Evolutionary conservation across 2,329 filamentous ascomycete species (phyloP).

Genomic region (Parastagonospora nodorum): DNA sequence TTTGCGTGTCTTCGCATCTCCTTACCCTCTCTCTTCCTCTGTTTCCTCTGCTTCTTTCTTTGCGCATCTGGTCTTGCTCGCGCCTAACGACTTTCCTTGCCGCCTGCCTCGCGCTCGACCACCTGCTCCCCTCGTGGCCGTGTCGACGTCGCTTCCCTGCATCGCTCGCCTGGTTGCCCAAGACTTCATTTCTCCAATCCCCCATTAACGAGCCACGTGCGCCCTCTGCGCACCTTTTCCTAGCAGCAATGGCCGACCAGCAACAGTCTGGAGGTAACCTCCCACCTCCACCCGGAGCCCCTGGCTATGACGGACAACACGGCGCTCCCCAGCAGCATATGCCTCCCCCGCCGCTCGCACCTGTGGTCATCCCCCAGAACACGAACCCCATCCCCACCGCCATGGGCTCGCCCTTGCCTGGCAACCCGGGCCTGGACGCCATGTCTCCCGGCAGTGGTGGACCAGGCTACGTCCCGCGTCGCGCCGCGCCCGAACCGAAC

Average conservation of each 20-base stretch:
- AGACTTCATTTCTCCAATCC: constrained; percentile 2
- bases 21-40: constrained; percentile 40
- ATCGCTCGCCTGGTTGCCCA: constrained; percentile 13
- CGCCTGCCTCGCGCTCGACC: constrained; percentile 28
- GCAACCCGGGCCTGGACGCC: constrained; percentile 71
- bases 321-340: constrained; percentile 73
- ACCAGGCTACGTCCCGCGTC: constrained; percentile 71
- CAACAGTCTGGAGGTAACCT: constrained; percentile 67
- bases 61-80: constrained; percentile 36
- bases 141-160: constrained; percentile 13
- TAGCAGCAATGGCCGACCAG: constrained; percentile 74
- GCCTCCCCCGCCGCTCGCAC: constrained; percentile 85
- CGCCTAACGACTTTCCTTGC: constrained; percentile 37
- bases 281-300: constrained; percentile 71
- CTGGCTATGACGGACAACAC: constrained; percentile 80
- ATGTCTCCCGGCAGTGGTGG: constrained; percentile 85
- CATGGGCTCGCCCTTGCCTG: constrained; percentile 84
- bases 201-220: constrained; percentile 7
- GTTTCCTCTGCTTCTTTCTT: constrained; percentile 45
- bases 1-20: constrained; percentile 37
- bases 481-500: constrained; percentile 95
- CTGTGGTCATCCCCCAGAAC: constrained; percentile 88
- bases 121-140: constrained; percentile 11
- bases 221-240: constrained; percentile 18
- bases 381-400: constrained; percentile 93